Base-by-base conservation (phyloP, 1,139 yeast genomes). In the Suhomyces coccinellae region DNA sequence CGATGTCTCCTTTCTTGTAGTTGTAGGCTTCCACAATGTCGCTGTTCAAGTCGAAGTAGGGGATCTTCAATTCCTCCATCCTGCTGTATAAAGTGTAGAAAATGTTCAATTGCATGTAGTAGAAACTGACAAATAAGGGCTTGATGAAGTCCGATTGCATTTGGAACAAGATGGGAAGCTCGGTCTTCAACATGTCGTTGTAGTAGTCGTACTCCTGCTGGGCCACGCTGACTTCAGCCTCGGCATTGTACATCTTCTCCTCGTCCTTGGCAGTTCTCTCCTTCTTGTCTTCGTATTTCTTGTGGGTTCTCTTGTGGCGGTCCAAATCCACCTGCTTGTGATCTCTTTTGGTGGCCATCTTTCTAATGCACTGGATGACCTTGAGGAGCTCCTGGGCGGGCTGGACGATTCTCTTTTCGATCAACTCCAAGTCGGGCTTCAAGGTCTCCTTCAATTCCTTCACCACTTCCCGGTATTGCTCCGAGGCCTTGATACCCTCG, bases 61-160 rank as follows among this genome's bases (percentile, higher is more conserved):
- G 97, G 53, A 93, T 93, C 71, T 93, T 90, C 86, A 91, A 83
- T 64, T 89, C 96, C 67, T 91, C 96, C 89, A 93, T 88, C 57
- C 87, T 79, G 59, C 79, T 85, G 73, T 87, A 91, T 52, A 93
- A 73, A 0, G 97, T 90, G 75, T 93, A 93, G 69, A 90, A 93
- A 49, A 93, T 89, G 73, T 93, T 93, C 71, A 93, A 79, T 71
- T 93, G 99, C 98, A 95, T 93, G 75, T 84, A 93, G 71, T 93
- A 93, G 66, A 93, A 85, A 48, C 95, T 85, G 56, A 91, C 95
- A 70, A 93, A 95, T 59, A 93, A 73, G 11, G 99, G 99, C 60
- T 82, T 84, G 62, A 93, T 91, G 63, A 93, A 89, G 57, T 90
- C 95, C 9, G 90, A 87, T 68, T 93, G 97, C 69, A 93, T 76